Evolutionary conservation across 2,329 filamentous ascomycete genomes (phyloP), one percentile per base, ranked within the genome.

Genomic region (Fusarium praegraminearum): DNA sequence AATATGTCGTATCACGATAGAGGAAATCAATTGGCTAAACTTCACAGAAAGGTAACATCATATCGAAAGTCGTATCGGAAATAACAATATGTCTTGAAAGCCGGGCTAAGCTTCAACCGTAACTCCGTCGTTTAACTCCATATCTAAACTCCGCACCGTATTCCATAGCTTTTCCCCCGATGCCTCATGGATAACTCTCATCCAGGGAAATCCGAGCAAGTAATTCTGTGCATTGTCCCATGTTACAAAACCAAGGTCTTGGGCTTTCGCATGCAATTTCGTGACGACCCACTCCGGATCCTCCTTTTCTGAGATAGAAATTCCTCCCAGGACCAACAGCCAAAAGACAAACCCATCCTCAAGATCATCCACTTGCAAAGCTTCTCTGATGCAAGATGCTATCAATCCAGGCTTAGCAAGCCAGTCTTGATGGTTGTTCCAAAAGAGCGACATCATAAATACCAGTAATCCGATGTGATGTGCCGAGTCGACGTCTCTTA

Each of bases 391-490:
- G 15, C 45, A 43, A 7, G 9, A 1, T 7, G 40, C 30, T 7
- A 58, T 20, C 2, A 64, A 3, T 2, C 61, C 59, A 2, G 5
- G 44, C 2, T 32, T 22, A 4, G 51, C 28, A 1, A 64, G 26
- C 0, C 50, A 32, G 5, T 15, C 9, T 11, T 64, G 61, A 16
- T n/a, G 47, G 1, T 58, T 57, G 4, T 64, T 36, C 24, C 61
- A 64, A 11, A 57, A 50, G 0, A 64, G 3, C 2, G 59, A 45
- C 28, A 58, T 30, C 22, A 64, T 44, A 11, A 58, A 64, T 2
- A 64, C n/a, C 2, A 22, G 18, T 3, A 58, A 4, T n/a, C 50
- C 61, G 0, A 64, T 26, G 0, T 64, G 51, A 1, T 36, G 24
- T 0, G 16, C 7, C 1, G 59, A 58, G 1, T 58, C 43, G 7